Evolutionary conservation across 805 yeast species (phyloP).

Genomic region (Candida odintsovae): DNA sequence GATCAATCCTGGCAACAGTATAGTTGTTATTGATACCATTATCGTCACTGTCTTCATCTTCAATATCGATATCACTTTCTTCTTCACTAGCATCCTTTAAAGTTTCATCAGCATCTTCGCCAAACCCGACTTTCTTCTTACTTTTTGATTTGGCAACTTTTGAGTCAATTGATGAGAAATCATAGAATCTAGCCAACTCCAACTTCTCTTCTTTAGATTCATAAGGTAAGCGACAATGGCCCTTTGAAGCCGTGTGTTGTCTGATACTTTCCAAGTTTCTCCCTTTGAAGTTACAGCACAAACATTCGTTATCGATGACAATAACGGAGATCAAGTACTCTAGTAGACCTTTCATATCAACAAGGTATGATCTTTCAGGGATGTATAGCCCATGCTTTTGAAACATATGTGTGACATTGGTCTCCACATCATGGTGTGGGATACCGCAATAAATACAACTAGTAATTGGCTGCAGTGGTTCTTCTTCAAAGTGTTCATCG

Average conservation of each 20-base stretch:
- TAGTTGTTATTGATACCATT: conserved; percentile 28
- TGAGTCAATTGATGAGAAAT: conserved; percentile 63
- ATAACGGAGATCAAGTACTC: conserved; percentile 72
- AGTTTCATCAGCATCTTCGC: conserved; percentile 28
- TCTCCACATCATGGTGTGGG: conserved; percentile 47
- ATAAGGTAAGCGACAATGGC: conserved; percentile 86
- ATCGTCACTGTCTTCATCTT: conserved; percentile 22
- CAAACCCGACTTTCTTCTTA: conserved; percentile 27
- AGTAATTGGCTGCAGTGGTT: conserved; percentile 35
- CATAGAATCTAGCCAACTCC: conserved; percentile 77
- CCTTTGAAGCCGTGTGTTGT: conserved; percentile 79
- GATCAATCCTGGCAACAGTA: conserved; percentile 38
- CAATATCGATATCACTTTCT: conserved; percentile 10
- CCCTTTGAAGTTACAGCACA: conserved; percentile 83
- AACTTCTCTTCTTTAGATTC: conserved; percentile 74
- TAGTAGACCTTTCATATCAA: conserved; percentile 68
- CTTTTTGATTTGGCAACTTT: conserved; percentile 26
- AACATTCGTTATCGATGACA: conserved; percentile 77
- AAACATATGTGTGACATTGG: conserved; percentile 71
- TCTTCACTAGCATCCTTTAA: conserved; percentile 27
- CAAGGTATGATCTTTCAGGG: conserved; percentile 72
- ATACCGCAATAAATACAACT: conserved; percentile 55
- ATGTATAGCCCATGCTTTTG: conserved; percentile 76
- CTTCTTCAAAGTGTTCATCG: conserved; percentile 20
- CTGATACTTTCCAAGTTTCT: conserved; percentile 77